Conservation (phyloP, 192 early-diverging fungal genomes). For the Fimicolochytrium jonesii region DNA sequence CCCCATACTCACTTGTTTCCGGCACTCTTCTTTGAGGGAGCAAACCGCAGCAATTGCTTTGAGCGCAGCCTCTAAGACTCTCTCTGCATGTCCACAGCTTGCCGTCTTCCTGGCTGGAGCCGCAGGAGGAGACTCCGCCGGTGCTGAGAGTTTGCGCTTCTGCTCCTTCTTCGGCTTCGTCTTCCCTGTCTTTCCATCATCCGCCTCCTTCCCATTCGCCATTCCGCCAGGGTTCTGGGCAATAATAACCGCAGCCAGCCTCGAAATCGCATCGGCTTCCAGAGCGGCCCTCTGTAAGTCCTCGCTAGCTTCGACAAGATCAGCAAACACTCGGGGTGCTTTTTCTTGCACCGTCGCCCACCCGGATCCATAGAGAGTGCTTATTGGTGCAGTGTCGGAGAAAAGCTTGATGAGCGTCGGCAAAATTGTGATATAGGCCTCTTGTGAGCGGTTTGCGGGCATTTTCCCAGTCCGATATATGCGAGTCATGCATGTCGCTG, state of each 20-base stretch:
- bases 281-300: slow-evolving; percentile 69
- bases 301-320: slow-evolving; percentile 68
- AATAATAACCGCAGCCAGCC: slow-evolving; percentile 56
- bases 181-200: not conserved
- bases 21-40: slow-evolving; percentile 65
- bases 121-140: not conserved
- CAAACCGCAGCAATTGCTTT: slow-evolving; percentile 68
- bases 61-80: slow-evolving; percentile 54
- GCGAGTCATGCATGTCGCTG: slow-evolving; percentile 64
- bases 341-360: slow-evolving; percentile 54
- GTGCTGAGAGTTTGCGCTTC: slow-evolving; percentile 1
- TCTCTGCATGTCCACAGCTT: slow-evolving; percentile 17
- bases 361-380: slow-evolving; percentile 11
- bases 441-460: slow-evolving; percentile 46
- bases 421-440: slow-evolving; percentile 54
- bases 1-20: slow-evolving; percentile 48
- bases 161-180: not conserved
- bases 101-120: not conserved
- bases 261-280: slow-evolving; percentile 69
- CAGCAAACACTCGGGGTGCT: slow-evolving; percentile 63
- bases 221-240: too few species aligned
- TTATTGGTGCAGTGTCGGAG: slow-evolving; percentile 36
- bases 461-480: slow-evolving; percentile 56
- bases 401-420: slow-evolving; percentile 71
- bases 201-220: slow-evolving; percentile 8